These are phyloP conservation scores for Hygrophorus russula DNA, from an alignment of 768 basidiomycete genomes.

Conservation along the genomic window DNA sequence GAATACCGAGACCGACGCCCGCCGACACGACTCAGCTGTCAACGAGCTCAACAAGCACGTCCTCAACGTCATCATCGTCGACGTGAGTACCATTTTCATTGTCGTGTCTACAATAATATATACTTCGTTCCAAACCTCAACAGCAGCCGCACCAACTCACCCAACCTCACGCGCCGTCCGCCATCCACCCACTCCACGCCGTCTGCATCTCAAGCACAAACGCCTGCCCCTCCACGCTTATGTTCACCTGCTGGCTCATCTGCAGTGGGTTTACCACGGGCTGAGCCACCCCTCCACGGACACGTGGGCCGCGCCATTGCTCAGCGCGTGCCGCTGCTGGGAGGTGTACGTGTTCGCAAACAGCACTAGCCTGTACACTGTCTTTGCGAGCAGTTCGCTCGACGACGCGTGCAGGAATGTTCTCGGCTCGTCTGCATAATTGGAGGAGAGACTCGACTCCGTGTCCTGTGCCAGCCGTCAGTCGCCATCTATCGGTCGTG, in stretches of 20 bases:
- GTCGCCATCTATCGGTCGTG: conserved; percentile 28
- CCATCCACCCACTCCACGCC: conserved; percentile 67
- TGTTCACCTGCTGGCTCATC: conserved; percentile 31
- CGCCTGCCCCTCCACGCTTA: conserved; percentile 70
- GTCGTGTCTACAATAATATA: no score
- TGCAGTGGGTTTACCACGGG: conserved; percentile 69
- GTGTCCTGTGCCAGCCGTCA: background rate
- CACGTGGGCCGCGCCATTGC: conserved; percentile 17
- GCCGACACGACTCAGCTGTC: no score
- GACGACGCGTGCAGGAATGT: conserved; percentile 68
- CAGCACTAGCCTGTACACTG: conserved; percentile 64
- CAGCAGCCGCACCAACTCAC: no score
- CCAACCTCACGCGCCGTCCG: no score
- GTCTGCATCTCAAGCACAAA: conserved; percentile 70
- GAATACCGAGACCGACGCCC: no score
- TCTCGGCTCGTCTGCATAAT: conserved; percentile 64
- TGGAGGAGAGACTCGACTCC: conserved; percentile 35
- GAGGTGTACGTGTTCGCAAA: conserved; percentile 39
- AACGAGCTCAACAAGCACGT: no score
- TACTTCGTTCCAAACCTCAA: no score
- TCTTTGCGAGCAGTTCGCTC: conserved; percentile 64
- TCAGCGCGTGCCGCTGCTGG: conserved; percentile 37
- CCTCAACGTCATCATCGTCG: no score
- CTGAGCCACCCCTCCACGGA: conserved; percentile 51
- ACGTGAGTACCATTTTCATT: no score